Evolutionary conservation across 202 grass and related monocot species (phyloP).

Genomic region (Bolboschoenoplectus hybrid): DNA sequence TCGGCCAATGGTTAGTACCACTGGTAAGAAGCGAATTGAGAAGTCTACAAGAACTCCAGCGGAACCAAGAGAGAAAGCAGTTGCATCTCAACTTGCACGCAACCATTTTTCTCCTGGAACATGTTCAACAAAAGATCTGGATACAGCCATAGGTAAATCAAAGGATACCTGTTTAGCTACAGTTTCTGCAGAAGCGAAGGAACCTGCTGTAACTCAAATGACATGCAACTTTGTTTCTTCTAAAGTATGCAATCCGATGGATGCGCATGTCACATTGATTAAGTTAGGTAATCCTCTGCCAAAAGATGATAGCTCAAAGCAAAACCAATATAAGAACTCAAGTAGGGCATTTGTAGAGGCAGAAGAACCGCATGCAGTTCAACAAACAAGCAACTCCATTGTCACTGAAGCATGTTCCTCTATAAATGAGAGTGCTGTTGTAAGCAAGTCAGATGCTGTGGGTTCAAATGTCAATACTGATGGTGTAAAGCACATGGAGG

Average conservation of each 20-base stretch:
- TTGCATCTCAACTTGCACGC: conserved; percentile 4
- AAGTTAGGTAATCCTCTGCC: neutral
- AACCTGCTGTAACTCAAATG: neutral
- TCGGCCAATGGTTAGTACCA: conserved; percentile 25
- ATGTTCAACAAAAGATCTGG: conserved; percentile 21
- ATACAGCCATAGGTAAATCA: neutral
- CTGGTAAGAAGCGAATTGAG: conserved; percentile 14
- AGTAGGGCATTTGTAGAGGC: neutral
- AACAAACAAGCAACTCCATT: conserved; percentile 25
- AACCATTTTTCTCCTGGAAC: conserved; percentile 14
- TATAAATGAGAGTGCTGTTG: conserved; percentile 1
- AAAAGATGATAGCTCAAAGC: neutral
- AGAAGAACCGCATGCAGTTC: conserved; percentile 9
- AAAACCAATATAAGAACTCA: neutral
- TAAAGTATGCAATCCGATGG: conserved; percentile 9
- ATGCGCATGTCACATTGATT: neutral
- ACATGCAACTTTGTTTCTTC: conserved; percentile 13
- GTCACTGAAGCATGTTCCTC: conserved; percentile 17
- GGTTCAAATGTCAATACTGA: conserved; percentile 7
- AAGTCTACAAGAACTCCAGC: conserved; percentile 6
- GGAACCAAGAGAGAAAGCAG: conserved; percentile 19
- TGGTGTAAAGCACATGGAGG: conserved; percentile 20
- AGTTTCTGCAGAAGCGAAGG: conserved; percentile 15
- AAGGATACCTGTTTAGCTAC: neutral
- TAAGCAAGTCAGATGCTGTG: neutral